Percentiles rank a stretch among this genome's conserved stretches.
These are phyloP conservation scores for Magnaporthales sp. DNA, from an alignment of 2,329 filamentous ascomycete species.

Conservation along the genomic window DNA sequence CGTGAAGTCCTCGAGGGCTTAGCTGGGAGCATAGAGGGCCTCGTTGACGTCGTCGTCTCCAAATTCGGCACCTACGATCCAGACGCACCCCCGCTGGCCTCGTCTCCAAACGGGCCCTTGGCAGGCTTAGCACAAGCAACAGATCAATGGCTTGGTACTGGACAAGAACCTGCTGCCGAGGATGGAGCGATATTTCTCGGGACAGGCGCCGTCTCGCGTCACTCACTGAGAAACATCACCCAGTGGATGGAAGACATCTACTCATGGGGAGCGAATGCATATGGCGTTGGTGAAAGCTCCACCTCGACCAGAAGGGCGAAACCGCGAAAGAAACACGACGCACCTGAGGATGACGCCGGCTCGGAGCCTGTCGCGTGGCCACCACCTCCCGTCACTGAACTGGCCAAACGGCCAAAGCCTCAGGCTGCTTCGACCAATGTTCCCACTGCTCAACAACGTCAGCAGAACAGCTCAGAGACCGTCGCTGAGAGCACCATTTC, in stretches of 20 bases:
- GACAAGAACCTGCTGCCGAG: conserved; percentile 55
- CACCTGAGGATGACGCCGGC: not conserved
- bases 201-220: conserved; percentile 60
- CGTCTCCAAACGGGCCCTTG: conserved; percentile 10
- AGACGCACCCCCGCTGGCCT: not conserved
- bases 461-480: not conserved
- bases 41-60: conserved; percentile 82
- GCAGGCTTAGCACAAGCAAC: not conserved
- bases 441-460: not conserved
- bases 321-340: conserved; percentile 24
- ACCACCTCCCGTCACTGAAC: conserved; percentile 14
- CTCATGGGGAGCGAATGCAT: conserved; percentile 73
- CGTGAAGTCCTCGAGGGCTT: conserved; percentile 90
- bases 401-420: conserved; percentile 9
- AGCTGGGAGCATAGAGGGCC: conserved; percentile 66
- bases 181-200: conserved; percentile 87
- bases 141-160: conserved; percentile 65
- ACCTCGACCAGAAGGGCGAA: conserved; percentile 49
- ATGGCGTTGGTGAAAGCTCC: conserved; percentile 75
- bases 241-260: conserved; percentile 88
- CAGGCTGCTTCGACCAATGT: conserved; percentile 2
- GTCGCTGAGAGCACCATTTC: conserved; percentile 1
- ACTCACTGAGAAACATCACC: conserved; percentile 63
- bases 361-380: conserved; percentile 9
- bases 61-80: conserved; percentile 55